A percentile compares a stretch with the other conserved stretches of the same genome.
Evolutionary conservation across 2,329 filamentous ascomycete genomes (phyloP).

Genomic region (Aspergillus unguis): DNA sequence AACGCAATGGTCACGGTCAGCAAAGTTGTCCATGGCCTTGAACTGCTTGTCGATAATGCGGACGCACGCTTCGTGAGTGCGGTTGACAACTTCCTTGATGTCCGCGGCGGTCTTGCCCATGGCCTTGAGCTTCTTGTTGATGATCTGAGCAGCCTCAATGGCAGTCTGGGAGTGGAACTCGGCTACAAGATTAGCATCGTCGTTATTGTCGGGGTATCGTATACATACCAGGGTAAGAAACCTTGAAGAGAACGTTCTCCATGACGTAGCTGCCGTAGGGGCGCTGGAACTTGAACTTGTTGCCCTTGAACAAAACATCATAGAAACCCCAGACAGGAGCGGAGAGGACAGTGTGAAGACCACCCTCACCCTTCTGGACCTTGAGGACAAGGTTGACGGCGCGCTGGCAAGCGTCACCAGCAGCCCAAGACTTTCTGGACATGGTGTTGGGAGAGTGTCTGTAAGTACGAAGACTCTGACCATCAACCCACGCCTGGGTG

Average conservation of each 20-base stretch:
- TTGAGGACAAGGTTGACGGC: slow-evolving; percentile 89
- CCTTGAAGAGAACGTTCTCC: slow-evolving; percentile 99
- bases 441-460: slow-evolving; percentile 98
- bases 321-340: slow-evolving; percentile 98
- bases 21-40: slow-evolving; percentile 99
- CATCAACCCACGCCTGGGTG: slow-evolving; percentile 96
- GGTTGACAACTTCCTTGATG: slow-evolving; percentile 89
- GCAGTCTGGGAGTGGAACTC: slow-evolving; percentile 99
- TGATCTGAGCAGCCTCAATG: slow-evolving; percentile 87
- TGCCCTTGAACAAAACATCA: slow-evolving; percentile 94
- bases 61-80: slow-evolving; percentile 96
- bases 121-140: slow-evolving; percentile 76
- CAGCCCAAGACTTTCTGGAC: slow-evolving; percentile 99
- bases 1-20: slow-evolving; percentile 98
- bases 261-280: slow-evolving; percentile 98
- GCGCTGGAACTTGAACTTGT: slow-evolving; percentile 93
- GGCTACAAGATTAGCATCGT: slow-evolving; percentile 46
- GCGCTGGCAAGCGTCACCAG: slow-evolving; percentile 94
- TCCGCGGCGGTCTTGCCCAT: slow-evolving; percentile 89
- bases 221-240: slow-evolving; percentile 82
- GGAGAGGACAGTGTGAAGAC: slow-evolving; percentile 87
- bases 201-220: neutral
- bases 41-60: slow-evolving; percentile 99
- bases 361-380: slow-evolving; percentile 86
- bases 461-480: slow-evolving; percentile 94